Percentiles rank a stretch among this genome's conserved stretches.
These are phyloP conservation scores for Ceratocystis diversiconidia DNA, from an alignment of 2,329 filamentous ascomycete species.

Conservation along the genomic window DNA sequence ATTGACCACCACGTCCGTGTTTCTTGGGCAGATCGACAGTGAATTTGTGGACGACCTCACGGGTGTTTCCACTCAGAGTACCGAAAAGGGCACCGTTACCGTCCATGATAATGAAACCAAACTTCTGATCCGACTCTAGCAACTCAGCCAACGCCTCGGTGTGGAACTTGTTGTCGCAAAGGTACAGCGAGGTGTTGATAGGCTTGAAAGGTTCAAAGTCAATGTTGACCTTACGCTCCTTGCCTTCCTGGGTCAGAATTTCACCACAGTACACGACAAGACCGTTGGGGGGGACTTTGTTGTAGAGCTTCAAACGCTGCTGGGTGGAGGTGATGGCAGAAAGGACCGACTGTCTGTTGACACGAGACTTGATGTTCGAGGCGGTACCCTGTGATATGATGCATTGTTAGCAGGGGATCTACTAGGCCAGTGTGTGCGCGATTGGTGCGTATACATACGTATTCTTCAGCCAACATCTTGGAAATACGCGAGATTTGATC, in stretches of 20 bases:
- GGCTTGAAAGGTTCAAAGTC: conserved; percentile 99
- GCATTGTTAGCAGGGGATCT: background rate
- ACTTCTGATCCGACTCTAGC: conserved; percentile 96
- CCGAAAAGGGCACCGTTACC: conserved; percentile 96
- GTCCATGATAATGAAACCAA: conserved; percentile 99
- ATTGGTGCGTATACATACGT: conserved; percentile 42
- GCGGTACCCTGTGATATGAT: conserved; percentile 59
- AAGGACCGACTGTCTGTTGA: conserved; percentile 94
- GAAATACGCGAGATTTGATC: conserved; percentile 90
- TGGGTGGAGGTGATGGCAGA: conserved; percentile 98
- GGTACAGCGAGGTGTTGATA: conserved; percentile 97
- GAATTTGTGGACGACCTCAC: conserved; percentile 95
- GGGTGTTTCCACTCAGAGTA: conserved; percentile 90
- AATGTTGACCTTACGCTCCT: conserved; percentile 99
- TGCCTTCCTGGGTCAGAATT: conserved; percentile 97
- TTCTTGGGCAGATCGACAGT: conserved; percentile 98
- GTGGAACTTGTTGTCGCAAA: conserved; percentile 99
- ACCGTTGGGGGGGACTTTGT: conserved; percentile 95
- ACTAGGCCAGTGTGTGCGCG: background rate
- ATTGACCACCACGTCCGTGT: conserved; percentile 99
- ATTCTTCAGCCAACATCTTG: conserved; percentile 99
- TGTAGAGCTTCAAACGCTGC: conserved; percentile 97
- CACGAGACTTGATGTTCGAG: conserved; percentile 98
- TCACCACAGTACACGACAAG: conserved; percentile 98
- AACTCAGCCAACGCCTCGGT: conserved; percentile 94